Base-by-base conservation (phyloP, 148 eudicot genomes). In the Heliamphora exappendiculata region DNA sequence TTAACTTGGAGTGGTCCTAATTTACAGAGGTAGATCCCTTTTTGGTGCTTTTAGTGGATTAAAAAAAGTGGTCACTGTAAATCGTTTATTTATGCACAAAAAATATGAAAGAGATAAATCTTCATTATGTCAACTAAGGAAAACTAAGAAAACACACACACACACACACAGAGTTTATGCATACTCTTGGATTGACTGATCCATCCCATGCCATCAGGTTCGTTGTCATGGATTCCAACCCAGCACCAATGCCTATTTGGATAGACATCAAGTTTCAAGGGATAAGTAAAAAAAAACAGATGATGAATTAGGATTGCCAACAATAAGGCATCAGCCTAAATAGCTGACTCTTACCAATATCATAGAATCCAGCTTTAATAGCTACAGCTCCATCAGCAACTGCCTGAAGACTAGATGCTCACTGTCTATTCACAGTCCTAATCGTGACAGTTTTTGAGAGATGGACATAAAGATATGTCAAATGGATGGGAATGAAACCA, bases 341-440 rank as follows among this genome's bases (percentile, higher is more conserved):
- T 17, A 33, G 22, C 42, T 59, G 42, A 36, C 24, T 10, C 83
- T 73, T 78, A 95, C 98, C 98, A 75, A 92, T 92, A 73, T 95
- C 98, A 86, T 92, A 92, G 79, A 92, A 92, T 75, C 98, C 98
- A 81, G 98, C 97, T 84, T 88, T 95, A 71, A 95, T 95, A 78
- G 97, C 96, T 73, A 97, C 96, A 79, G 97, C 98, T 50, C 92
- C 98, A 89, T 95, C 97, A 75, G 98, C 98, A 78, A 95, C 96
- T 69, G 97, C 98, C 82, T 95, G 98, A 78, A 95, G 97, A 33
- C 98, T 97, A 12, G 98, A 95, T 73, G 97, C 91, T 75, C 98
- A 95, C 77, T 95, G 98, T 83, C 97, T 91, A 74, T 95, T 95
- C 74, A 95, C 98, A 65, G 97, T 95, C 77, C 97, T 91, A 67